Evolutionary conservation across 2,329 filamentous ascomycete species (phyloP).

Genomic region (Fusarium illudens): DNA sequence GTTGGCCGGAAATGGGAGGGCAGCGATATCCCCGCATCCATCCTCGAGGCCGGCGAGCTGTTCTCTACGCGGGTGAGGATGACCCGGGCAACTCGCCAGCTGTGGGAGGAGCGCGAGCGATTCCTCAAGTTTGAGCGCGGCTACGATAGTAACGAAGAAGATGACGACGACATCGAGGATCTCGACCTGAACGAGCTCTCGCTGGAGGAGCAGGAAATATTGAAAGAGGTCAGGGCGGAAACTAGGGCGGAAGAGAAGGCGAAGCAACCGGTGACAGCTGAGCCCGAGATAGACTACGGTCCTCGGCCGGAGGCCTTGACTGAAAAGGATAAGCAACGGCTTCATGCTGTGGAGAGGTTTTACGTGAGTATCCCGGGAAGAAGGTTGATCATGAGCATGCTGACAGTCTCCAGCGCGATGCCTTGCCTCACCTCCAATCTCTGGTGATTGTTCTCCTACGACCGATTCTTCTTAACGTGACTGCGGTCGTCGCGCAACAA

Average conservation of each 20-base stretch:
- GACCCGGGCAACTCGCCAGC: conserved; percentile 87
- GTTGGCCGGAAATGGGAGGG: conserved; percentile 91
- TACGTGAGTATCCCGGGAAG: conserved; percentile 71
- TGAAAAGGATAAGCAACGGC: conserved; percentile 67
- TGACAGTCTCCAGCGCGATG: conserved; percentile 63
- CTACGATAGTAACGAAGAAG: conserved; percentile 70
- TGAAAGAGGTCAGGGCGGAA: conserved; percentile 52
- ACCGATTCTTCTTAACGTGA: conserved; percentile 86
- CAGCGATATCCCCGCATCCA: conserved; percentile 92
- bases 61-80: conserved; percentile 92
- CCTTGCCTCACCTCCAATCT: conserved; percentile 88
- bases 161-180: conserved; percentile 57
- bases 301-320: conserved; percentile 58
- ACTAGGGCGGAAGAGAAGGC: conserved; percentile 44
- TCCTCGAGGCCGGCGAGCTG: conserved; percentile 91
- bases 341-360: conserved; percentile 80
- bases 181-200: conserved; percentile 57
- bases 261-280: conserved; percentile 23
- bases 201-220: conserved; percentile 51
- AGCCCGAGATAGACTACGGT: conserved; percentile 53
- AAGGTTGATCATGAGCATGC: not conserved
- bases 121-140: conserved; percentile 94
- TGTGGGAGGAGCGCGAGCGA: conserved; percentile 92
- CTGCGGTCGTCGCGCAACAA: conserved; percentile 76
- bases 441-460: conserved; percentile 92